Evolutionary conservation across 768 basidiomycete species (phyloP).

Genomic region (Leccinum boreale): DNA sequence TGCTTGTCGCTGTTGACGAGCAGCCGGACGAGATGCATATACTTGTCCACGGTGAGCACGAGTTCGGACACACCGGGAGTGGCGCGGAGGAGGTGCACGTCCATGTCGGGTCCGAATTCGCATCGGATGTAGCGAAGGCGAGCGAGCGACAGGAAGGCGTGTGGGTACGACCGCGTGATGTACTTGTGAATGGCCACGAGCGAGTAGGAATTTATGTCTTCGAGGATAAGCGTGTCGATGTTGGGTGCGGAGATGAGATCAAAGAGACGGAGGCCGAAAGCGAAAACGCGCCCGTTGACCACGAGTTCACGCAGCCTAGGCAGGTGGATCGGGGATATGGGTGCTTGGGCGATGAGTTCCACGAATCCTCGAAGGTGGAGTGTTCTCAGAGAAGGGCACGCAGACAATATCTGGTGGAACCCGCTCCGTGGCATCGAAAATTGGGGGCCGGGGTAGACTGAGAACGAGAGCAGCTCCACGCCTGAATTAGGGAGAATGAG

Average conservation of each 20-base stretch:
- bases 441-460: slow-evolving; percentile 32
- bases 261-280: slow-evolving; percentile 29
- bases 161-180: slow-evolving; percentile 26
- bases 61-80: slow-evolving; percentile 32
- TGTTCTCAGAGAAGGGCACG: slow-evolving; percentile 19
- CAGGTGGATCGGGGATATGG: slow-evolving; percentile 20
- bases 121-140: slow-evolving; percentile 28
- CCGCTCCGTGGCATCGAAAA: slow-evolving; percentile 26
- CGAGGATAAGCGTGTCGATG: slow-evolving; percentile 30
- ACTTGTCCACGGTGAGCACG: slow-evolving; percentile 28
- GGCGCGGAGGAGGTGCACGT: slow-evolving; percentile 29
- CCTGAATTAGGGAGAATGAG: slow-evolving; percentile 21
- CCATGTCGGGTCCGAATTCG: slow-evolving; percentile 31
- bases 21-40: slow-evolving; percentile 29
- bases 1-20: slow-evolving; percentile 35
- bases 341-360: slow-evolving; percentile 22
- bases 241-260: slow-evolving; percentile 32
- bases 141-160: slow-evolving; percentile 28
- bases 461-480: slow-evolving; percentile 29
- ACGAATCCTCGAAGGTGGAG: slow-evolving; percentile 21
- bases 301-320: slow-evolving; percentile 29
- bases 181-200: slow-evolving; percentile 28
- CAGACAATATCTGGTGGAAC: slow-evolving; percentile 18
- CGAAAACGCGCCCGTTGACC: slow-evolving; percentile 29
- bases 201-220: slow-evolving; percentile 28